These are phyloP conservation scores for Dactylellina sp. DNA, from an alignment of 2,329 filamentous ascomycete genomes.

Conservation along the genomic window DNA sequence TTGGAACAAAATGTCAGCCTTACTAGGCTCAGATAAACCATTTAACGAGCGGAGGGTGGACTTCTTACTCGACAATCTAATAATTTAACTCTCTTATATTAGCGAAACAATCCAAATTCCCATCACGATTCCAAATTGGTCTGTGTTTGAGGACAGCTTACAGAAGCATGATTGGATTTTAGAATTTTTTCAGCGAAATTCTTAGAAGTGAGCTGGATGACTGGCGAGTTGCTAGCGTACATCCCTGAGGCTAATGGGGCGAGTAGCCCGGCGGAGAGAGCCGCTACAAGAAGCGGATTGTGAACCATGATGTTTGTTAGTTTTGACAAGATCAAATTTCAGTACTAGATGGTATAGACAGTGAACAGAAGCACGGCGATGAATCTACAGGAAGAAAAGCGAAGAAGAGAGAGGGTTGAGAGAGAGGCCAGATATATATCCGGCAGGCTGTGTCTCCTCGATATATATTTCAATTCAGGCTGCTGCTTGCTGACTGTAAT, in stretches of 20 bases:
- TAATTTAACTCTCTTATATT: conserved; percentile 61
- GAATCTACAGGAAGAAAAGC: conserved; percentile 23
- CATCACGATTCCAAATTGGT: too few species aligned
- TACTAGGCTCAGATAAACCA: conserved; percentile 4
- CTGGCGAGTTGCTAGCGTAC: conserved; percentile 87
- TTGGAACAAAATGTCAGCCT: conserved; percentile 26
- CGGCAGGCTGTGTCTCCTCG: conserved; percentile 14
- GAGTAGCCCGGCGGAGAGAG: conserved; percentile 72
- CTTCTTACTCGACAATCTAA: conserved; percentile 69
- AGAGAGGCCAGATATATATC: conserved; percentile 13
- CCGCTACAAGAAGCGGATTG: conserved; percentile 62
- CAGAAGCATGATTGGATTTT: conserved; percentile 90
- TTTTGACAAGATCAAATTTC: conserved; percentile 7
- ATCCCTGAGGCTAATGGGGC: conserved; percentile 76
- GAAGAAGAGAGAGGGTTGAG: conserved; percentile 11
- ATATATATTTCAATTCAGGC: conserved; percentile 48
- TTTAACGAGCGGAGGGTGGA: conserved; percentile 8
- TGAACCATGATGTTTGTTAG: conserved; percentile 68
- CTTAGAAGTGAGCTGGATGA: conserved; percentile 82
- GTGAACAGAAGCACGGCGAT: conserved; percentile 8
- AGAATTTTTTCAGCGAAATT: conserved; percentile 85
- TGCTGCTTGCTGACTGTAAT: conserved; percentile 21
- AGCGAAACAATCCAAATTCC: background rate
- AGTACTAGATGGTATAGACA: background rate
- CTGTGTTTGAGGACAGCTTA: too few species aligned